phyloP scores from a whole-genome alignment of 768 basidiomycete species.

The Amanita jacksonii region DNA sequence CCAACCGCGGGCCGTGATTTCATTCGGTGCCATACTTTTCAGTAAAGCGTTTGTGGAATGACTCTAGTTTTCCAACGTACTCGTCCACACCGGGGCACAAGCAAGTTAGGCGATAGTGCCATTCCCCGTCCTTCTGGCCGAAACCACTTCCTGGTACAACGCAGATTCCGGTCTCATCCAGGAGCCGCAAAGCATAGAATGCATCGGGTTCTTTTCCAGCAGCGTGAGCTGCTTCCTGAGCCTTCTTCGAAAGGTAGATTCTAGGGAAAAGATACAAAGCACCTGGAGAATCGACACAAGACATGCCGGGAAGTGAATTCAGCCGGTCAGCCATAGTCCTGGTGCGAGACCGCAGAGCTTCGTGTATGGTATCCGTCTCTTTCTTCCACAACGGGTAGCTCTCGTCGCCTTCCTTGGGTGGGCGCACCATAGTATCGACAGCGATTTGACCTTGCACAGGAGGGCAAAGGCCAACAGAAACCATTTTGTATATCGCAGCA shows the following conservation, averaged over 20 bases:
- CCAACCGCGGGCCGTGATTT: no score
- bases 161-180: constrained; percentile 89
- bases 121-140: constrained; percentile 84
- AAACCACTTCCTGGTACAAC: constrained; percentile 93
- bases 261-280: constrained; percentile 91
- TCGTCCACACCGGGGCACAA: constrained; percentile 92
- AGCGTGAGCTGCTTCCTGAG: constrained; percentile 60
- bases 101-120: constrained; percentile 90
- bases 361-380: constrained; percentile 77
- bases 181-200: constrained; percentile 75
- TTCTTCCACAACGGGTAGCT: constrained; percentile 73
- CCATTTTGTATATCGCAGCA: constrained; percentile 95
- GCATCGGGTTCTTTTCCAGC: constrained; percentile 79
- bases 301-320: constrained; percentile 77
- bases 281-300: constrained; percentile 83
- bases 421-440: constrained; percentile 89
- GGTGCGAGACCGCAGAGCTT: constrained; percentile 62
- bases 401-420: constrained; percentile 66
- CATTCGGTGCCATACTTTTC: constrained; percentile 20
- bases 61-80: constrained; percentile 77
- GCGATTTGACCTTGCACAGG: constrained; percentile 88
- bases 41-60: constrained; percentile 26
- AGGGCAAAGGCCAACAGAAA: constrained; percentile 82
- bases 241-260: constrained; percentile 65
- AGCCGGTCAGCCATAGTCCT: constrained; percentile 69